These are phyloP conservation scores for Fraxinus latifolia DNA, from an alignment of 305 asterid genomes.

Conservation along the genomic window DNA sequence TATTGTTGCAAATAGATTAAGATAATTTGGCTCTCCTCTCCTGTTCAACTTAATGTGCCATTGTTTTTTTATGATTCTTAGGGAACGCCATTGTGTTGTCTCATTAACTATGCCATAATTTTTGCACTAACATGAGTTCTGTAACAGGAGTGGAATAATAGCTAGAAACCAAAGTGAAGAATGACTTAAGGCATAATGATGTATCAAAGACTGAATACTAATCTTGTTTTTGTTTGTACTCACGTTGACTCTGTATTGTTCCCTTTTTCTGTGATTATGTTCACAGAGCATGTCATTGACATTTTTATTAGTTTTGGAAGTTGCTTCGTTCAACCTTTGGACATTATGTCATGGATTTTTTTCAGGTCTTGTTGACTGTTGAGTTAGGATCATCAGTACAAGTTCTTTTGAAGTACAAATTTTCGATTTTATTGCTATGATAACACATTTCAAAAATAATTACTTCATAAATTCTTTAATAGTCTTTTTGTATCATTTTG, in stretches of 20 bases:
- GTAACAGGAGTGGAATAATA: not conserved
- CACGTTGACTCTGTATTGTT: not conserved
- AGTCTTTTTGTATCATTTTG: constrained; percentile 10
- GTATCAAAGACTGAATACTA: not conserved
- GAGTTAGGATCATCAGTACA: not conserved
- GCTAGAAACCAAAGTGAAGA: not conserved
- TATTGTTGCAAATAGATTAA: not conserved
- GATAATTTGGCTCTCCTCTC: not conserved
- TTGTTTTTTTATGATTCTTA: not conserved
- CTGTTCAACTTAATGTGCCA: not conserved
- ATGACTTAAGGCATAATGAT: not conserved
- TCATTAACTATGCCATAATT: not conserved
- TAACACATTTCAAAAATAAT: not conserved
- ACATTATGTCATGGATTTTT: not conserved
- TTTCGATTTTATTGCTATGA: not conserved
- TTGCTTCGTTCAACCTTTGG: not conserved
- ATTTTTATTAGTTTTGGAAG: not conserved
- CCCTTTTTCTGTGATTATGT: not conserved
- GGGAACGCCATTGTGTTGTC: not conserved
- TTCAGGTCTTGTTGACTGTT: not conserved
- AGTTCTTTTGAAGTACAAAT: not conserved
- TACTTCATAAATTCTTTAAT: not conserved
- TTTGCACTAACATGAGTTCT: not conserved
- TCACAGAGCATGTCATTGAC: not conserved
- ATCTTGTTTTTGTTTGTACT: not conserved